A percentile compares a stretch with the other conserved stretches of the same genome.
Evolutionary conservation across 768 basidiomycete species (phyloP).

Genomic region (Mycena rebaudengoi): DNA sequence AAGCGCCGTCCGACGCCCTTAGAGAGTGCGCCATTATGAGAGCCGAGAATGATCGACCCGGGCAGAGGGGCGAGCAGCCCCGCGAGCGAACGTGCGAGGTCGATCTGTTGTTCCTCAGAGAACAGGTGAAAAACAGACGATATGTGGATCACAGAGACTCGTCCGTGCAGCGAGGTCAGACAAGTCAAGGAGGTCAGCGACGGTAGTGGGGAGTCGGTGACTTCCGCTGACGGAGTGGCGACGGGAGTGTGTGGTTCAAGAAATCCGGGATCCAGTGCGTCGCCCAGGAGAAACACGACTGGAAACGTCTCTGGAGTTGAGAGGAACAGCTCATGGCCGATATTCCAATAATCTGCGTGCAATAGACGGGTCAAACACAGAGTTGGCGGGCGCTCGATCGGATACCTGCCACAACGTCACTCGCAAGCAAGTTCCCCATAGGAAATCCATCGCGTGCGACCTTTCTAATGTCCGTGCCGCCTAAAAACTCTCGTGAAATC

Average conservation of each 20-base stretch:
- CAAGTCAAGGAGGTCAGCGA: conserved; percentile 42
- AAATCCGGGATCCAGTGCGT: conserved; percentile 56
- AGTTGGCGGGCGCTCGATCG: neutral
- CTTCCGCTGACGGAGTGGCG: conserved; percentile 13
- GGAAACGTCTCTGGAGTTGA: conserved; percentile 61
- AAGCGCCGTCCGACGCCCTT: too few species aligned
- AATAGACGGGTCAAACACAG: neutral
- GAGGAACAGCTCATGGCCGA: conserved; percentile 68
- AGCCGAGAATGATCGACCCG: conserved; percentile 58
- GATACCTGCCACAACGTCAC: conserved; percentile 45
- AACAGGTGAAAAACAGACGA: conserved; percentile 64
- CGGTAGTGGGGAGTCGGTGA: conserved; percentile 25
- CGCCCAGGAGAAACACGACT: conserved; percentile 61
- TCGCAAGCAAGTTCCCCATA: conserved; percentile 43
- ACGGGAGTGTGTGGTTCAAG: conserved; percentile 45
- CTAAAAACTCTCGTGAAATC: conserved; percentile 28
- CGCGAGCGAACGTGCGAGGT: conserved; percentile 50
- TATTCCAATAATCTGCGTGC: conserved; percentile 63
- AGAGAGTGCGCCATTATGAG: conserved; percentile 43
- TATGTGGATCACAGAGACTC: conserved; percentile 58
- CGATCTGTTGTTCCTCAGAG: conserved; percentile 42
- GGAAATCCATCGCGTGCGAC: conserved; percentile 50
- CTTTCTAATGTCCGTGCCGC: conserved; percentile 51
- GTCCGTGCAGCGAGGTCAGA: conserved; percentile 54
- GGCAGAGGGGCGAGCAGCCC: conserved; percentile 46